Base-by-base conservation (phyloP, 2,329 filamentous ascomycete genomes). In the Leptographium galeiforme region DNA sequence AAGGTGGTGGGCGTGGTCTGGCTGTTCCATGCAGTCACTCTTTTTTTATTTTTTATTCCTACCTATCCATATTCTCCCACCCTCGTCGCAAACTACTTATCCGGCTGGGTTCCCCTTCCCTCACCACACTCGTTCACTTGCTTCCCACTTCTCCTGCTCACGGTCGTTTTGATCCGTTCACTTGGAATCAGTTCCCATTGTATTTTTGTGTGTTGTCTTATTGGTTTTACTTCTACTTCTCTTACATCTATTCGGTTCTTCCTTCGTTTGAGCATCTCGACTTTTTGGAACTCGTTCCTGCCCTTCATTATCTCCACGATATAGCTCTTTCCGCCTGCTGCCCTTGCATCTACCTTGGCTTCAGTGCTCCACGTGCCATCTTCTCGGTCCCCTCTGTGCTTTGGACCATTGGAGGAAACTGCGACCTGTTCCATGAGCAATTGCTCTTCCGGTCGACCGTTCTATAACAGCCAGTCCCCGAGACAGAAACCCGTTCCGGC, bases 151-250 rank as follows among this genome's bases (percentile, higher is more conserved):
- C 34, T 38, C 54, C 39, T 69, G 67, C 59, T 61, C 61, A 71
- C 69, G 71, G 75, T 74, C 70, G 70, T 69, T 71, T 74, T 63
- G 55, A 67, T 70, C 65, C 67, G 69, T 72, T 64, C 66, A 68
- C 68, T 68, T 66, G 66, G 65, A 65, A 52, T 40, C 19, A 45
- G 18, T 48, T 64, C 61, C 41, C 67, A 65, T 72, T 67, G 69
- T 71, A 64, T 65, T 65, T 69, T 68, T 39, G 51, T 51, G 55
- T 57, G 46, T 50, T 48, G 41, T 57, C 44, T 52, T 57, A 40
- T 43, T 57, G 52, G 38, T 55, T 57, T 46, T 46, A 47, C 33
- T 53, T 50, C 68, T 70, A 49, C 52, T 54, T 49, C 41, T 39
- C 36, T 49, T 51, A 32, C 32, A 32, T 39, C 43, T n/a, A 13